phyloP scores from a whole-genome alignment of 192 early-diverging fungal species.

The Podila clonocystis region DNA sequence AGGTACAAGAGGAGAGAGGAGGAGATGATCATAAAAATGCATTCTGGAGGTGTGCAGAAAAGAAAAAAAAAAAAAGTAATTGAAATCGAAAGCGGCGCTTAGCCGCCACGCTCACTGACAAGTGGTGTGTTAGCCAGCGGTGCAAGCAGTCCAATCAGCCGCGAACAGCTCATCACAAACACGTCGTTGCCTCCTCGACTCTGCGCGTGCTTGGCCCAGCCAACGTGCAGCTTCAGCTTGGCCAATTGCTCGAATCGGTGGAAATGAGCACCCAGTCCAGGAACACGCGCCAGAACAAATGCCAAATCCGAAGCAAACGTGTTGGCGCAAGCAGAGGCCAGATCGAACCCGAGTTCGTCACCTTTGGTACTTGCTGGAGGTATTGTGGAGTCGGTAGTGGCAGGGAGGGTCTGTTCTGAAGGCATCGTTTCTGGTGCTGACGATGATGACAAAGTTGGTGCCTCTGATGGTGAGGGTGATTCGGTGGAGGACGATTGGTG shows the following conservation, averaged over 20 bases:
- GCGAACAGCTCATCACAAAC: constrained; percentile 50
- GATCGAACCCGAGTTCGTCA: constrained; percentile 35
- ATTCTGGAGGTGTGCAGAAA: not conserved
- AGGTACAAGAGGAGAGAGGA: too few species aligned
- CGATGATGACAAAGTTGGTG: not conserved
- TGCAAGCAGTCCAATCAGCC: constrained; percentile 32
- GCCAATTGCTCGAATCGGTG: constrained; percentile 47
- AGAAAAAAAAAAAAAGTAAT: not conserved
- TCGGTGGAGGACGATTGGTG: not conserved
- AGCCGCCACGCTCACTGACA: constrained; percentile 41
- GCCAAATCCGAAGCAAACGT: constrained; percentile 45
- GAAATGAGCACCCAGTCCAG: constrained; percentile 45
- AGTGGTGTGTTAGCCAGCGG: constrained; percentile 45
- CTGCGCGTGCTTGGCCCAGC: constrained; percentile 51
- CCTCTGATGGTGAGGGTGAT: not conserved
- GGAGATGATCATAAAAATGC: too few species aligned
- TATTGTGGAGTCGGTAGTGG: not conserved
- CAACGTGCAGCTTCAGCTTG: constrained; percentile 48
- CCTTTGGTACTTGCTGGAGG: not conserved
- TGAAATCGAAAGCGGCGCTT: not conserved
- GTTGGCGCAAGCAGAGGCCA: constrained; percentile 46
- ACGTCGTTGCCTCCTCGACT: constrained; percentile 48
- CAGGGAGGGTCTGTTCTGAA: not conserved
- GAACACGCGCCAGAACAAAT: constrained; percentile 41
- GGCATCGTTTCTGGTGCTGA: not conserved